A percentile compares a stretch with the other conserved stretches of the same genome.
Evolutionary conservation across 108 stramenopile species (phyloP).

Genomic region (Licmophora abbreviata): DNA sequence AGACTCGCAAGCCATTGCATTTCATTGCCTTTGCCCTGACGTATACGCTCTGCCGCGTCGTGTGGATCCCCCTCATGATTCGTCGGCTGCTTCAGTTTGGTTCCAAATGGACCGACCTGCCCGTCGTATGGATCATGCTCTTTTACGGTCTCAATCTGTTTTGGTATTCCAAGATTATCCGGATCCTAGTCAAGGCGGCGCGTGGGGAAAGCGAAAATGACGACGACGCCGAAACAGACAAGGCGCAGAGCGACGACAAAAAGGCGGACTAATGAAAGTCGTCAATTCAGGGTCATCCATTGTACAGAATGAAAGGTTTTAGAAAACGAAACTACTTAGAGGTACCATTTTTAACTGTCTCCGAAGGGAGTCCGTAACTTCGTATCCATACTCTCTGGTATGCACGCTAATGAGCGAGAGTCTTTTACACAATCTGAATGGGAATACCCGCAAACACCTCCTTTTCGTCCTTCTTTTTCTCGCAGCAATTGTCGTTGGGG

Average conservation of each 20-base stretch:
- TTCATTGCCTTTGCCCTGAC: slow-evolving; percentile 27
- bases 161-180: slow-evolving; percentile 23
- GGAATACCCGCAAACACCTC: slow-evolving; percentile 25
- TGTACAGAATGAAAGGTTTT: not conserved
- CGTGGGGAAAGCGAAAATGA: slow-evolving; percentile 5
- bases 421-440: slow-evolving; percentile 25
- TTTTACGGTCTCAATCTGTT: slow-evolving; percentile 17
- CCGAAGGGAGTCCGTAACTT: not conserved
- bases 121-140: slow-evolving; percentile 3
- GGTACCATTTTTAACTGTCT: not conserved
- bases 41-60: slow-evolving; percentile 30
- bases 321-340: not conserved
- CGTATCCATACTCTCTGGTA: too few species aligned
- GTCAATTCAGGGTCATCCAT: not conserved
- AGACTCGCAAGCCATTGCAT: slow-evolving; percentile 18
- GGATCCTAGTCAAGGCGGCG: slow-evolving; percentile 14
- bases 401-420: too few species aligned
- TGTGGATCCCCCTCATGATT: slow-evolving; percentile 33
- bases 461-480: not conserved
- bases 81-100: slow-evolving; percentile 11
- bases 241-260: too few species aligned
- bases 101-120: slow-evolving; percentile 6
- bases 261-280: not conserved
- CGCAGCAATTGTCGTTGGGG: not conserved
- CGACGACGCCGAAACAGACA: not conserved